A percentile compares a stretch with the other conserved stretches of the same genome.
phyloP scores from a whole-genome alignment of 306 rosid genomes.

The Vigna unguiculata region DNA sequence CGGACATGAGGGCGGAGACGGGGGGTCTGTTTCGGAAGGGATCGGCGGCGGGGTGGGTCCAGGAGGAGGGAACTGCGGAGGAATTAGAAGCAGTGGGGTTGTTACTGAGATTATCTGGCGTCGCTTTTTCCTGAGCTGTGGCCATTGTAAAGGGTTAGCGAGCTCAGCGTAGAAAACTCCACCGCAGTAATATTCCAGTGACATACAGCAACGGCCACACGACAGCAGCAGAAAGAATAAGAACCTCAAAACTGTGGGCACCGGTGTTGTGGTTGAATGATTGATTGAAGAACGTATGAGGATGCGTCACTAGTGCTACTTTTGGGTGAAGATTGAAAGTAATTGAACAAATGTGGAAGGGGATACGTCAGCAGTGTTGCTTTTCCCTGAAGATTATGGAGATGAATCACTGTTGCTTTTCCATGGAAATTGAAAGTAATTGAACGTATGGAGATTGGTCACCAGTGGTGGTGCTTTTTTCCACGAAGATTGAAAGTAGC shows the following conservation, averaged over 20 bases:
- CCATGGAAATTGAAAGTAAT: constrained; percentile 8
- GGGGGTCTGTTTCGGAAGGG: constrained; percentile 53
- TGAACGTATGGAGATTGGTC: too few relatives aligned
- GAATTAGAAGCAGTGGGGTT: constrained; percentile 36
- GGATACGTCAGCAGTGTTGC: not conserved
- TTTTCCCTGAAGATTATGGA: constrained; percentile 27
- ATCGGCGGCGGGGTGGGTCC: constrained; percentile 50
- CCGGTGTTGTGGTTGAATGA: not conserved
- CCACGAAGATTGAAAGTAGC: constrained; percentile 15
- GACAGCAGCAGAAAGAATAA: too few relatives aligned
- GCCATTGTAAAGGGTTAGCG: constrained; percentile 86
- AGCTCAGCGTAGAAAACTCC: constrained; percentile 67
- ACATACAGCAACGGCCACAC: constrained; percentile 64
- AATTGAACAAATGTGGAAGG: too few relatives aligned
- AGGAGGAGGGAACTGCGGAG: constrained; percentile 27
- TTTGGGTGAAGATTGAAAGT: constrained; percentile 32
- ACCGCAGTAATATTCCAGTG: constrained; percentile 67
- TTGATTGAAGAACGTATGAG: too few relatives aligned
- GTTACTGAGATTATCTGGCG: constrained; percentile 49
- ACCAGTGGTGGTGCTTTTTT: constrained; percentile 10
- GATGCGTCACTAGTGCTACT: not conserved
- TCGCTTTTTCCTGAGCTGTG: constrained; percentile 86
- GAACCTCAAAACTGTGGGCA: not conserved
- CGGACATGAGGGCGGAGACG: constrained; percentile 51
- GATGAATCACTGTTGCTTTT: not conserved